Conservation (phyloP, 306 rosid genomes). For the Cucumis melo region DNA sequence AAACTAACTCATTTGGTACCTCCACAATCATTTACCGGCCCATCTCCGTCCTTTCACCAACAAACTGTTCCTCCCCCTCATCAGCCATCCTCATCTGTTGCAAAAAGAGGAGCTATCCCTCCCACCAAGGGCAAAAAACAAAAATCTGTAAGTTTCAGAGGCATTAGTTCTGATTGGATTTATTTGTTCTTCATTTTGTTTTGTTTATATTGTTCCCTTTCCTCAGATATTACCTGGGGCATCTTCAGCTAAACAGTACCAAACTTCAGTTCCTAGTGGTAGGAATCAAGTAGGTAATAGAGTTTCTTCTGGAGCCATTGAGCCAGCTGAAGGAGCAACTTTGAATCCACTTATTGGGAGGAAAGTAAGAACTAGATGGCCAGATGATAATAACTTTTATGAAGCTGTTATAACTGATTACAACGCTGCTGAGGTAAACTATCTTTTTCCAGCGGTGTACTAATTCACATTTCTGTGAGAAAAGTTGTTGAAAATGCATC, state of each 20-base stretch:
- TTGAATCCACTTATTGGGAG: slow-evolving; percentile 53
- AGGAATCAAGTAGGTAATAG: slow-evolving; percentile 57
- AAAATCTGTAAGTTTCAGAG: slow-evolving; percentile 51
- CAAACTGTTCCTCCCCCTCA: slow-evolving; percentile 52
- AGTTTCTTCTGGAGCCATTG: slow-evolving; percentile 46
- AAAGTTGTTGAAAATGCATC: slow-evolving; percentile 9
- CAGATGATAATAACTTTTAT: slow-evolving; percentile 86
- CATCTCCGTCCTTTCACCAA: slow-evolving; percentile 61
- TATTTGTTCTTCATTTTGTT: slow-evolving; percentile 1
- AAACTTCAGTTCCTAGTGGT: slow-evolving; percentile 60
- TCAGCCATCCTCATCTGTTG: slow-evolving; percentile 75
- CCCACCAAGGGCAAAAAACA: slow-evolving; percentile 72
- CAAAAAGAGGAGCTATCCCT: slow-evolving; percentile 60
- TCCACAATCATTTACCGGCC: slow-evolving; percentile 64
- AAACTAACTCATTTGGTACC: slow-evolving; percentile 51
- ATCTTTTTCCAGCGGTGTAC: neutral
- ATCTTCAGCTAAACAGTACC: slow-evolving; percentile 59
- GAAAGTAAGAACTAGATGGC: slow-evolving; percentile 91
- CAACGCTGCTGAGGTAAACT: slow-evolving; percentile 50
- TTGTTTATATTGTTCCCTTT: slow-evolving; percentile 8
- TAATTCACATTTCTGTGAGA: neutral
- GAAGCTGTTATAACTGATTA: slow-evolving; percentile 73
- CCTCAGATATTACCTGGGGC: slow-evolving; percentile 42
- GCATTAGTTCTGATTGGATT: neutral
- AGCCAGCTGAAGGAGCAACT: slow-evolving; percentile 48